A percentile compares a stretch with the other conserved stretches of the same genome.
These are phyloP conservation scores for Colletotrichum lupini DNA, from an alignment of 2,329 filamentous ascomycete species.

Conservation along the genomic window DNA sequence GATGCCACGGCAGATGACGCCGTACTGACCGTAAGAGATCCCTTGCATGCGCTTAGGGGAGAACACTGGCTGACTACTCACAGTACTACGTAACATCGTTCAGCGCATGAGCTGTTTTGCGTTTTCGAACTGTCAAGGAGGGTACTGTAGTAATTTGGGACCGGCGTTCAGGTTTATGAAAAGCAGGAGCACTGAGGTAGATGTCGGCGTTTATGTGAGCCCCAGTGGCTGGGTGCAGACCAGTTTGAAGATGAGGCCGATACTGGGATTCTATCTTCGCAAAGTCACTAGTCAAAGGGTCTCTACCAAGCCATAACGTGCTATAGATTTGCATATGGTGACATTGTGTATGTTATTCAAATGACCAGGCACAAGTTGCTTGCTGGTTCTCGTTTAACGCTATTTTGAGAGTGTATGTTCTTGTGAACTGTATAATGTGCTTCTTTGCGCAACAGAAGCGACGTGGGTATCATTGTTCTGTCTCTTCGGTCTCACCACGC, in stretches of 20 bases:
- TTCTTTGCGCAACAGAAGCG: not conserved
- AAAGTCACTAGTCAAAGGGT: not conserved
- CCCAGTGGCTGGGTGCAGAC: not conserved
- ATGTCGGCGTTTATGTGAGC: not conserved
- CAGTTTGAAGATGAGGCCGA: not conserved
- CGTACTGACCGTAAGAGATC: slow-evolving; percentile 75
- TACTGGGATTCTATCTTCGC: not conserved
- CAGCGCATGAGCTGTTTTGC: slow-evolving; percentile 41
- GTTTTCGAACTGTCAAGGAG: not conserved
- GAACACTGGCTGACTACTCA: slow-evolving; percentile 9
- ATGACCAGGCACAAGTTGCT: not conserved
- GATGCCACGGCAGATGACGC: slow-evolving; percentile 74
- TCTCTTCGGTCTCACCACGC: not conserved
- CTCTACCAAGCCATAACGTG: not conserved
- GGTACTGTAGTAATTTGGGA: not conserved
- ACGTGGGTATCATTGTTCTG: slow-evolving; percentile 1
- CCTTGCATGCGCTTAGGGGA: too few species aligned
- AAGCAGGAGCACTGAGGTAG: not conserved
- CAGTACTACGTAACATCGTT: slow-evolving; percentile 54
- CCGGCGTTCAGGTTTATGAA: not conserved
- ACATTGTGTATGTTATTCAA: not conserved
- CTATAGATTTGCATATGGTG: not conserved
- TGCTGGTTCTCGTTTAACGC: not conserved
- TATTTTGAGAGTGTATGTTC: not conserved
- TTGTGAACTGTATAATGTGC: not conserved